Percentiles rank a stretch among this genome's conserved stretches.
These are phyloP conservation scores for Tricholoma flavovirens DNA, from an alignment of 768 basidiomycete species.

Conservation along the genomic window DNA sequence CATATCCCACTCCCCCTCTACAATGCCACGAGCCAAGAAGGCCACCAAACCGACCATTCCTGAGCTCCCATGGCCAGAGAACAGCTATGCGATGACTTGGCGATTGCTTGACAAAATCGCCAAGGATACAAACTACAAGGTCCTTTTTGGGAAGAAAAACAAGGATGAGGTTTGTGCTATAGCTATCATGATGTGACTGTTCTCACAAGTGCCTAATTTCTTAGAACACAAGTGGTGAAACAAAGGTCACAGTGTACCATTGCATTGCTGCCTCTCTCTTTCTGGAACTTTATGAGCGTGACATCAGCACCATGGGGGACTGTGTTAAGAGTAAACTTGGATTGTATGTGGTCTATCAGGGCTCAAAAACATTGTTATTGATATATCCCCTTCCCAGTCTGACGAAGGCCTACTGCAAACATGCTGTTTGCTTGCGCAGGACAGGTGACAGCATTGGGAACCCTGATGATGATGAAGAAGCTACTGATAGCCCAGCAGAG, in stretches of 20 bases:
- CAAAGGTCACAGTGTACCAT: conserved; percentile 15
- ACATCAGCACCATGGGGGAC: conserved; percentile 10
- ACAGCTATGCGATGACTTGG: conserved; percentile 5
- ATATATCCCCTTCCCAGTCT: conserved; percentile 8
- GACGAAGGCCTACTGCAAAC: conserved; percentile 7
- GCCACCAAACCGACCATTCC: neutral
- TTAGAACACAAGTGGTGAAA: conserved; percentile 21
- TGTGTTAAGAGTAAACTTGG: conserved; percentile 8
- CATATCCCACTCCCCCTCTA: neutral
- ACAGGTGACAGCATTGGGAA: conserved; percentile 1
- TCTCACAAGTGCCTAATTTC: too few relatives aligned
- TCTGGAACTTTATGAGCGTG: conserved; percentile 9
- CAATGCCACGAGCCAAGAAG: neutral
- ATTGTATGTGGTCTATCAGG: neutral
- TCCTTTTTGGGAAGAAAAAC: conserved; percentile 17
- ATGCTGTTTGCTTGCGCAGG: conserved; percentile 11
- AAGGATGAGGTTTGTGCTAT: conserved; percentile 2
- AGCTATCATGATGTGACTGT: neutral
- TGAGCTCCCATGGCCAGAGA: conserved; percentile 1
- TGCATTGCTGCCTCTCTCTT: conserved; percentile 15
- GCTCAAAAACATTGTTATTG: too few relatives aligned
- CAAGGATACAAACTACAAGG: conserved; percentile 13
- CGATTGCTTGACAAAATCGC: conserved; percentile 10
- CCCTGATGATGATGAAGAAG: too few relatives aligned
- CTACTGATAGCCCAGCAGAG: too few relatives aligned